Evolutionary conservation across 192 early-diverging fungal species (phyloP), one percentile per base, ranked within the genome.

Genomic region (Coemansia erecta): DNA sequence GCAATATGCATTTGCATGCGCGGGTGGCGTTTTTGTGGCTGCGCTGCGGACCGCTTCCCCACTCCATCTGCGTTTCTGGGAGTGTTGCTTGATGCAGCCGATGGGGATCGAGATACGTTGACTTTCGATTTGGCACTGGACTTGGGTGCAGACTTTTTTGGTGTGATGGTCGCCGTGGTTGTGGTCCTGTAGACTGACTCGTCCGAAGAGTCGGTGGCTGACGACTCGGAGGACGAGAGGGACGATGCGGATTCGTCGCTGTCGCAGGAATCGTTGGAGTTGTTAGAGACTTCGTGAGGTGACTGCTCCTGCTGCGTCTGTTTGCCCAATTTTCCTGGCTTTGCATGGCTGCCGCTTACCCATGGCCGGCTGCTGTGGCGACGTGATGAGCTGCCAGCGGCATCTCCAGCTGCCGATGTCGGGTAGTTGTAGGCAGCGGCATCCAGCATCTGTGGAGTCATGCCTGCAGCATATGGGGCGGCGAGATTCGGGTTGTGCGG

Each of bases 401-500:
- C 47, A 22, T 49, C 47, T 49, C 21, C 23, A 23, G 21, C 47
- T 11, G 13, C 21, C 8, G 47, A 49, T 22, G 19, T n/a, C 28
- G 51, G 24, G 18, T 31, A 53, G 28, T 6, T 46, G 17, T n/a
- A 46, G 17, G 4, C 23, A 9, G 48, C 13, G 3, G 48, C 48
- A 23, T 14, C 12, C 12, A 47, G 8, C 44, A 53, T 24, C 18
- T 57, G 40, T 26, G 62, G 39, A 15, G 17, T 14, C 19, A 33
- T 41, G 8, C n/a, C 18, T 11, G 33, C 53, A 22, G 60, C 44
- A 31, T 73, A 51, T 22, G 61, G 61, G 13, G 53, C 50, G 26
- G 60, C 56, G 26, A 70, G 19, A 39, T 70, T 76, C 22, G 55
- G 67, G 53, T 76, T 76, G 53, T 70, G 55, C 11, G 73, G 58